Conservation (phyloP, 176 grass and related monocot genomes). For the Zizania latifolia region DNA sequence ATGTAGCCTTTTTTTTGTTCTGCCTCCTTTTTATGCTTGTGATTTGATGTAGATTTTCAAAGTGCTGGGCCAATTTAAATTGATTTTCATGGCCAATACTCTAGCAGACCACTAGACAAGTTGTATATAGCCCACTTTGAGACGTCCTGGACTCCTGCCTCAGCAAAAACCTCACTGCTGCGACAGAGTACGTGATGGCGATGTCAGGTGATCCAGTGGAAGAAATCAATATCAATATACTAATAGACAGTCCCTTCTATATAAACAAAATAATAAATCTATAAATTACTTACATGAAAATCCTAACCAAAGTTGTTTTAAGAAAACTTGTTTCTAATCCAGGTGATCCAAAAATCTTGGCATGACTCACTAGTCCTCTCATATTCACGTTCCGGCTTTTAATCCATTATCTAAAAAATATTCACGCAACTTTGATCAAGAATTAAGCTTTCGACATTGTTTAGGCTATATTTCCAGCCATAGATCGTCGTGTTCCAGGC, state of each 20-base stretch:
- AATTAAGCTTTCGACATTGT: background rate
- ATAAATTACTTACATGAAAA: background rate
- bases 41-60: no score
- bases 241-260: no score
- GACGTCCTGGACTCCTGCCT: background rate
- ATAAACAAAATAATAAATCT: background rate
- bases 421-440: background rate
- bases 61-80: background rate
- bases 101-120: no score
- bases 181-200: no score
- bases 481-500: background rate
- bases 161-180: background rate
- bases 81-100: background rate
- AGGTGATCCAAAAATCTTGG: background rate
- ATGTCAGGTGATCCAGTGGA: no score
- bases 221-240: no score
- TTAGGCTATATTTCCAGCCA: background rate
- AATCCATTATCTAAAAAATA: no score
- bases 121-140: no score
- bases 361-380: background rate
- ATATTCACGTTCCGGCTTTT: background rate
- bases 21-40: background rate
- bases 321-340: background rate
- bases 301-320: background rate
- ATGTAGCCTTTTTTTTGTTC: constrained; percentile 19